Evolutionary conservation across 352 stramenopile genomes (phyloP).

Genomic region (Phytophthora litchii): DNA sequence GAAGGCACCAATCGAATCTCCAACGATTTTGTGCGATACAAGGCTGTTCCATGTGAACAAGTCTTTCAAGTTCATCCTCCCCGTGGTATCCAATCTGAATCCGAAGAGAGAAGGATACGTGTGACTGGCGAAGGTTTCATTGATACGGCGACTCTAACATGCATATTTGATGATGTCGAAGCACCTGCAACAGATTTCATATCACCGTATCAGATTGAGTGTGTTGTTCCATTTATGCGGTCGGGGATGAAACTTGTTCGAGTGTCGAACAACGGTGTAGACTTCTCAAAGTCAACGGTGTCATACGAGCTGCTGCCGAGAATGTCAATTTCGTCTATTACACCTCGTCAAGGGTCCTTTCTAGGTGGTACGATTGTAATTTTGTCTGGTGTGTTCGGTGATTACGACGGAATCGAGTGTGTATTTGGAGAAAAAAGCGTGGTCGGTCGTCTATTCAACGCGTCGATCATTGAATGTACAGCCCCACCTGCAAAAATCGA

Average conservation of each 20-base stretch:
- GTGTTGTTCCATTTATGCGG: slow-evolving; percentile 51
- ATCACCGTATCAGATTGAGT: slow-evolving; percentile 55
- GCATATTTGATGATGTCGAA: slow-evolving; percentile 46
- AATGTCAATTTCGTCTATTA: slow-evolving; percentile 45
- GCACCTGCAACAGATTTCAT: slow-evolving; percentile 42
- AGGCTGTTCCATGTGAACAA: slow-evolving; percentile 39
- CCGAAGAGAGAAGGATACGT: slow-evolving; percentile 27
- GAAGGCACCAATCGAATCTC: slow-evolving; percentile 15
- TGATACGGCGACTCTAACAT: slow-evolving; percentile 47
- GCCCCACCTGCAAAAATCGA: slow-evolving; percentile 23
- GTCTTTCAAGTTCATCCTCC: slow-evolving; percentile 36
- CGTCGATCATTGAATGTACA: slow-evolving; percentile 41
- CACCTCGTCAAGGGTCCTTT: slow-evolving; percentile 34
- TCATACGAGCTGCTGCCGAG: slow-evolving; percentile 39
- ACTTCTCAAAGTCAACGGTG: slow-evolving; percentile 39
- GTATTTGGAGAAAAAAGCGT: slow-evolving; percentile 44
- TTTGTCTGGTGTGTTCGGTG: slow-evolving; percentile 45
- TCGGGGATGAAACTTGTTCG: slow-evolving; percentile 46
- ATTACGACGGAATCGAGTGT: slow-evolving; percentile 41
- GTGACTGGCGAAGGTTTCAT: slow-evolving; percentile 58
- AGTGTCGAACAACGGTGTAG: slow-evolving; percentile 65
- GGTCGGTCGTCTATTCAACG: slow-evolving; percentile 23
- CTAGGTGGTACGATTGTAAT: slow-evolving; percentile 47
- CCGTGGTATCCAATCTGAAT: slow-evolving; percentile 29
- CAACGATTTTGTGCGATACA: slow-evolving; percentile 42